A percentile compares a stretch with the other conserved stretches of the same genome.
Conservation (phyloP, 352 stramenopile genomes). For the Phytopythium sindhum region DNA sequence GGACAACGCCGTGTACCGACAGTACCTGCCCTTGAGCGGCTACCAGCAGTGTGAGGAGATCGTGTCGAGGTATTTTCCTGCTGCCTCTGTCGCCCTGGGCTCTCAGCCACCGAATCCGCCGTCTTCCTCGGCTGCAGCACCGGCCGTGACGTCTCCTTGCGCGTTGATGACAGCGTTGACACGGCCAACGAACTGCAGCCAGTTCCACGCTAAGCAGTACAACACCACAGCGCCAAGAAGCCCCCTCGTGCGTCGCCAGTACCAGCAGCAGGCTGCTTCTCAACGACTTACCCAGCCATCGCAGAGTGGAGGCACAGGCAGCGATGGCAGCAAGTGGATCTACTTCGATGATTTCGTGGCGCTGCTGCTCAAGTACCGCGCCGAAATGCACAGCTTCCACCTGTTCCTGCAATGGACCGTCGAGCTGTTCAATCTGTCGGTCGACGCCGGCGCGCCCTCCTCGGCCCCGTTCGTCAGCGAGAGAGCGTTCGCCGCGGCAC, state of each 20-base stretch:
- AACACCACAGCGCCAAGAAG: constrained; percentile 44
- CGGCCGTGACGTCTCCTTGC: constrained; percentile 10
- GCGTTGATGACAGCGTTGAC: constrained; percentile 15
- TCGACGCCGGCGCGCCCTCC: not conserved
- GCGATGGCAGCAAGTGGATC: constrained; percentile 28
- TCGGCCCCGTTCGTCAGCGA: constrained; percentile 38
- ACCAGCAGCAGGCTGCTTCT: constrained; percentile 9
- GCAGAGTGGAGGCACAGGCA: constrained; percentile 1
- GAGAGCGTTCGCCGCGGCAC: constrained; percentile 35
- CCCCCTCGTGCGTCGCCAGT: constrained; percentile 32
- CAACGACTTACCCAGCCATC: constrained; percentile 6
- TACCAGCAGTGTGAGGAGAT: constrained; percentile 54
- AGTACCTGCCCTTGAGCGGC: constrained; percentile 47
- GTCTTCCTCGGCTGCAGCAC: not conserved
- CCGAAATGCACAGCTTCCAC: constrained; percentile 68
- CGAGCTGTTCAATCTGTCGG: constrained; percentile 46
- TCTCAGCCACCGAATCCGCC: not conserved
- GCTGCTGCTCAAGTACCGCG: constrained; percentile 54
- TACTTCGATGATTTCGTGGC: constrained; percentile 60
- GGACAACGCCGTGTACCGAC: constrained; percentile 49
- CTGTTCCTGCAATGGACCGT: constrained; percentile 48
- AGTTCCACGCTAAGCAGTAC: constrained; percentile 59
- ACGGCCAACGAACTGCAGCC: constrained; percentile 49
- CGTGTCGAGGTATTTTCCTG: constrained; percentile 33
- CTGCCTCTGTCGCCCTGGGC: constrained; percentile 11